Evolutionary conservation across 345 rosid genomes (phyloP), one percentile per base, ranked within the genome.

Genomic region (Linum tenue): DNA sequence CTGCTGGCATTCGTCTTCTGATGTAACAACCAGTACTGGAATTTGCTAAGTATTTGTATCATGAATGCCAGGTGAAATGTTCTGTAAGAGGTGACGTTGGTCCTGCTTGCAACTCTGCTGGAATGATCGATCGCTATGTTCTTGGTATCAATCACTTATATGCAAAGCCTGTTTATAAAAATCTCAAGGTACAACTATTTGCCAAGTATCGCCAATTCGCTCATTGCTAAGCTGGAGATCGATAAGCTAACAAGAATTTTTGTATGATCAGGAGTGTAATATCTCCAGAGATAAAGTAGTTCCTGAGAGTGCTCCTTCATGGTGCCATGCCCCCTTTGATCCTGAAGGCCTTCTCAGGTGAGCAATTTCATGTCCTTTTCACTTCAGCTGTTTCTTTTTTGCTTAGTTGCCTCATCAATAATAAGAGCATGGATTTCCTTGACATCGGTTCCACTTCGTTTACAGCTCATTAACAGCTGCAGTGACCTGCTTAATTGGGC

Each of bases 31-130:
- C 31, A 22, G 31, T 22, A 22, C 31, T 22, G 31, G 31, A 22
- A 22, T 22, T 22, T 22, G 31, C 31, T 22, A 22, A 22, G 55
- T 41, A 48, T 55, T 37, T 68, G 42, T 48, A 48, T 10, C 53
- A 3, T 48, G 53, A 48, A 48, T 51, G 17, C 5, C 59, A 81
- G 84, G 84, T 81, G 48, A 71, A 71, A 36, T 81, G 84, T 67
- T 81, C 84, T 10, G 68, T 66, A 22, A 73, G 84, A 71, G 78
- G 84, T 39, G 76, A 78, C 56, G 67, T 70, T 68, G 79, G 82
- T 36, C 84, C 84, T 68, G 84, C 80, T 51, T 81, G 84, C 66
- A 81, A 81, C 69, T 55, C 82, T 51, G 84, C 80, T 73, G 78
- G 74, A 56, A 73, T 81, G 82, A 81, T 81, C 61, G 84, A 78